Evolutionary conservation across 495 filamentous ascomycete genomes (phyloP).

Genomic region (Pseudevernia furfuracea): DNA sequence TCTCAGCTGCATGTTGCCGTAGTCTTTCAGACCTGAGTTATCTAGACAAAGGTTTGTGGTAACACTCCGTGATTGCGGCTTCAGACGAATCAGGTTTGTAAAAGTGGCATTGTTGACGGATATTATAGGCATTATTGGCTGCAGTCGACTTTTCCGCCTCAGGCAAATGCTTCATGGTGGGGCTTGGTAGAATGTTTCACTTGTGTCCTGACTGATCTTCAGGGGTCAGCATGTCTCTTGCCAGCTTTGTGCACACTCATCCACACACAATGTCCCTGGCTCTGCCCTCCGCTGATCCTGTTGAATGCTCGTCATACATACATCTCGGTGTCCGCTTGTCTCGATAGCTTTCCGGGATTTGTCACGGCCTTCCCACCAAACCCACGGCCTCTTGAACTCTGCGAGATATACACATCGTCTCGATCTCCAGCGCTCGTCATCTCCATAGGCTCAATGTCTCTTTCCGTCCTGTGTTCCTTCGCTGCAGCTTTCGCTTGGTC

Average conservation of each 20-base stretch:
- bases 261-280: not conserved
- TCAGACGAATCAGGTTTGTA: not conserved
- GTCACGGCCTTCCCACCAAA: no score
- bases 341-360: no score
- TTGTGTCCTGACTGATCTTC: not conserved
- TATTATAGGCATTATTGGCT: not conserved
- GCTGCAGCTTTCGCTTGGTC: not conserved
- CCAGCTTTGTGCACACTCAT: not conserved
- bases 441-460: not conserved
- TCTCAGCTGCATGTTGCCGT: constrained; percentile 1
- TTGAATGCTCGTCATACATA: not conserved
- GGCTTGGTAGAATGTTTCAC: not conserved
- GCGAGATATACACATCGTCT: no score
- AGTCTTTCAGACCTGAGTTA: not conserved
- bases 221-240: not conserved
- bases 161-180: not conserved
- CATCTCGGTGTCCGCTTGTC: not conserved
- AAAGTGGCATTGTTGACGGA: not conserved
- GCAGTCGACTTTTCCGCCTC: no score
- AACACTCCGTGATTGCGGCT: not conserved
- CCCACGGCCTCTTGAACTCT: no score
- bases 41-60: not conserved
- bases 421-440: no score
- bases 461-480: not conserved
- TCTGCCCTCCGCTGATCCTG: not conserved